Evolutionary conservation across 2,329 filamentous ascomycete genomes (phyloP).

Genomic region (Sporothrix sp.): DNA sequence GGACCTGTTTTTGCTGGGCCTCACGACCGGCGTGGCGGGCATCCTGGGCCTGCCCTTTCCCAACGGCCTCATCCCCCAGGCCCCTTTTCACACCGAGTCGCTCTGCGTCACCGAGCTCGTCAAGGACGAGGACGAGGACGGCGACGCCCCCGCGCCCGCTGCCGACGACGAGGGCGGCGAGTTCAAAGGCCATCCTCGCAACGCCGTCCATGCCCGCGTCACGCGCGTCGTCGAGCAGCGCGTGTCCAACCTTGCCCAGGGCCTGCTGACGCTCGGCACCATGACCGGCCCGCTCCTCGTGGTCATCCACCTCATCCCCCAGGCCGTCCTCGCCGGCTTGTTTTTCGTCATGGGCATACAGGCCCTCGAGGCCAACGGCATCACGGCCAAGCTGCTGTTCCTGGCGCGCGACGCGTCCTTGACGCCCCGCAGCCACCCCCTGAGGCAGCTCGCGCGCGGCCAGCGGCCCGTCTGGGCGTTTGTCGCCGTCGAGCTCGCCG

Average conservation of each 20-base stretch:
- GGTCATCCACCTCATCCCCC: constrained; percentile 67
- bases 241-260: constrained; percentile 67
- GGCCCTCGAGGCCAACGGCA: constrained; percentile 66
- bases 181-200: constrained; percentile 41
- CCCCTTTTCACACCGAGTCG: constrained; percentile 70
- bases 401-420: constrained; percentile 53
- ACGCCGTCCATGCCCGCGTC: constrained; percentile 33
- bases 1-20: constrained; percentile 71
- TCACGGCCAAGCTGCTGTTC: constrained; percentile 65
- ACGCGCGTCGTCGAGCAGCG: constrained; percentile 69
- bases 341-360: constrained; percentile 82
- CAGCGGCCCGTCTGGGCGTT: constrained; percentile 55
- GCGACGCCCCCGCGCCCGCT: neutral
- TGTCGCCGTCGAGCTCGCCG: constrained; percentile 56
- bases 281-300: constrained; percentile 67
- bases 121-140: constrained; percentile 33
- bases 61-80: constrained; percentile 75
- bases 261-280: constrained; percentile 66
- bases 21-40: constrained; percentile 67
- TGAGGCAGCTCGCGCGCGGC: constrained; percentile 52
- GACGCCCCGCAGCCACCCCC: constrained; percentile 48
- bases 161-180: constrained; percentile 25
- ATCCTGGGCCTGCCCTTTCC: constrained; percentile 71
- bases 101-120: constrained; percentile 59
- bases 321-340: constrained; percentile 67